A percentile compares a stretch with the other conserved stretches of the same genome.
phyloP scores from a whole-genome alignment of 2,329 filamentous ascomycete species.

The Colletotrichum karsti region DNA sequence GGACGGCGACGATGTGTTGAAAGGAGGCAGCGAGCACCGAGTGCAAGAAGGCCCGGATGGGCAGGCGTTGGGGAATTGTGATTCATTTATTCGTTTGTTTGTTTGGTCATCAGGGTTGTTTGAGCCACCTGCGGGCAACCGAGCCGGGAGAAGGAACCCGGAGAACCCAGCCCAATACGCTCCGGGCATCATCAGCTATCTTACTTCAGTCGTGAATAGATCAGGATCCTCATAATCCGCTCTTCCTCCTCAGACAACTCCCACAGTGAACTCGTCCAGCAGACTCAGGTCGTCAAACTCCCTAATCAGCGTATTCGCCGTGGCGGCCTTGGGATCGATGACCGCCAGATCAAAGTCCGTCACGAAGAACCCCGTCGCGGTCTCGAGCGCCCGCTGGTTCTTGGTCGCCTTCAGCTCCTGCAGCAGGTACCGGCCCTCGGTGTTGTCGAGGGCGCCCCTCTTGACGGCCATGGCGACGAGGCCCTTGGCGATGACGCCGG shows the following conservation, averaged over 20 bases:
- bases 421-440: conserved; percentile 39
- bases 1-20: background rate
- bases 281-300: conserved; percentile 38
- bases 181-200: no score
- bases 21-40: background rate
- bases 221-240: no score
- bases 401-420: conserved; percentile 36
- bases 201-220: no score
- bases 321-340: conserved; percentile 41
- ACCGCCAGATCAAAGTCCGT: conserved; percentile 44
- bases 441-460: conserved; percentile 39
- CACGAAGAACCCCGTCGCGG: conserved; percentile 42
- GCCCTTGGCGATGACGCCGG: conserved; percentile 42
- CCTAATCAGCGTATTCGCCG: conserved; percentile 40
- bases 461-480: conserved; percentile 46
- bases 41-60: background rate
- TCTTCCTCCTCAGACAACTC: conserved; percentile 3
- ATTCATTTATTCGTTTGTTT: background rate
- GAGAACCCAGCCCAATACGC: no score
- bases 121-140: background rate
- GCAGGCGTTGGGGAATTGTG: background rate
- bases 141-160: background rate
- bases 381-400: conserved; percentile 33
- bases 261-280: conserved; percentile 20
- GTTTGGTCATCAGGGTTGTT: background rate